Evolutionary conservation across 1,284 basidiomycete genomes (phyloP), one percentile per base, ranked within the genome.

Genomic region (Cryptococcus sp.): DNA sequence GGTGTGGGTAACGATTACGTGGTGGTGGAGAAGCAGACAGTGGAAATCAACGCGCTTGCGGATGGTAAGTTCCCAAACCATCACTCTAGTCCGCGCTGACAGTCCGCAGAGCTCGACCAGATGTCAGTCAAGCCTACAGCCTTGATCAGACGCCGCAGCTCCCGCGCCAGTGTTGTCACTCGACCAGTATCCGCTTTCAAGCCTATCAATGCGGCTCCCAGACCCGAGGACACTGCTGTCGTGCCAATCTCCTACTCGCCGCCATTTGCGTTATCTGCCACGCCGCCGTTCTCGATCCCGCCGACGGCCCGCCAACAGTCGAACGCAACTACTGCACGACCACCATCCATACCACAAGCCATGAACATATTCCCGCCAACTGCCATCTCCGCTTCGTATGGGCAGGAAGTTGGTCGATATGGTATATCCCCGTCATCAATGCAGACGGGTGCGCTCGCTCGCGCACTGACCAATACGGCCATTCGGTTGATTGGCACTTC

Each of bases 381-480:
- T n/a, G 56, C 53, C 47, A 23, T 53, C 55, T 54, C 60, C 35
- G 23, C 62, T 10, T 53, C 56, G 15, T 62, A 65, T 48, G 57
- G 63, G 5, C 64, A 66, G 41, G 69, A 70, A 25, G 59, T 62
- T 0, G 55, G 56, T 35, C 65, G 71, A 23, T 71, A 65, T 48
- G 63, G 71, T 15, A 59, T 66, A 7, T 75, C 77, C 4, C 73
- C 77, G 0, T 66, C 70, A 3, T 68, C 72, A n/a, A 50, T 73
- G 19, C 64, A 73, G 42, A 69, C 72, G 10, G 90, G 89, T 59
- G 88, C 90, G 0, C 83, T 93, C 3, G 89, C 91, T 51, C 86
- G 92, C 11, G 94, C 92, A 0, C 81, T 97, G 51, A 93, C 85
- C 65, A 83, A 91, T 44, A 93, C 93, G 0, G 89, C 90, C n/a